Evolutionary conservation across 495 filamentous ascomycete species (phyloP).

Genomic region (Aspergillus egyptiacus): DNA sequence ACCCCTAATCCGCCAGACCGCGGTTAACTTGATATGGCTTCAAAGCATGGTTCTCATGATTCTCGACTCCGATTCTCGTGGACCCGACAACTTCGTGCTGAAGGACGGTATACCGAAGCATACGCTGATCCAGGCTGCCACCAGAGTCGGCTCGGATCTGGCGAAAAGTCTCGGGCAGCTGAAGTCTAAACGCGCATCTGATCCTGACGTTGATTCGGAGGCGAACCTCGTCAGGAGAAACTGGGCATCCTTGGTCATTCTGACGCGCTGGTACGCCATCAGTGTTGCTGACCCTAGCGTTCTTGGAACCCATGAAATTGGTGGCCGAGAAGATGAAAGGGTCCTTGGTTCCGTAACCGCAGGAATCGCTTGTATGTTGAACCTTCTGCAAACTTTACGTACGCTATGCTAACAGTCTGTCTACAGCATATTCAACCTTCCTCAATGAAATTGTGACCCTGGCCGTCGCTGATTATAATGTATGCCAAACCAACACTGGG

Average conservation of each 20-base stretch:
- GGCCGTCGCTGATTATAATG: conserved; percentile 31
- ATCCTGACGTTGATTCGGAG: conserved; percentile 60
- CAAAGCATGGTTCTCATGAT: conserved; percentile 42
- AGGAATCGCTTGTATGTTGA: conserved; percentile 62
- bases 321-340: conserved; percentile 54
- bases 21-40: conserved; percentile 38
- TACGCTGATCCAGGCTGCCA: conserved; percentile 36
- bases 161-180: conserved; percentile 38
- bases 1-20: conserved; percentile 31
- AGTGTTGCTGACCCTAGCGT: conserved; percentile 60
- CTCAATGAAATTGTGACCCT: conserved; percentile 37
- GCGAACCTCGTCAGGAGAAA: conserved; percentile 62
- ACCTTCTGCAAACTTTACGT: neutral
- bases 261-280: conserved; percentile 71
- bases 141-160: conserved; percentile 37
- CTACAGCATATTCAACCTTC: conserved; percentile 42
- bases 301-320: conserved; percentile 43
- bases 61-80: conserved; percentile 40
- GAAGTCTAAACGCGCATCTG: conserved; percentile 28
- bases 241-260: conserved; percentile 68
- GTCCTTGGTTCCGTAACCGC: conserved; percentile 60
- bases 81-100: conserved; percentile 39
- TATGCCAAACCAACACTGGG: conserved; percentile 39
- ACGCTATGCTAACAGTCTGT: neutral
- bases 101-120: conserved; percentile 42